Percentiles rank a stretch among this genome's conserved stretches.
Conservation (phyloP, 1,284 basidiomycete genomes). For the Rhodotorula mucilaginosa region DNA sequence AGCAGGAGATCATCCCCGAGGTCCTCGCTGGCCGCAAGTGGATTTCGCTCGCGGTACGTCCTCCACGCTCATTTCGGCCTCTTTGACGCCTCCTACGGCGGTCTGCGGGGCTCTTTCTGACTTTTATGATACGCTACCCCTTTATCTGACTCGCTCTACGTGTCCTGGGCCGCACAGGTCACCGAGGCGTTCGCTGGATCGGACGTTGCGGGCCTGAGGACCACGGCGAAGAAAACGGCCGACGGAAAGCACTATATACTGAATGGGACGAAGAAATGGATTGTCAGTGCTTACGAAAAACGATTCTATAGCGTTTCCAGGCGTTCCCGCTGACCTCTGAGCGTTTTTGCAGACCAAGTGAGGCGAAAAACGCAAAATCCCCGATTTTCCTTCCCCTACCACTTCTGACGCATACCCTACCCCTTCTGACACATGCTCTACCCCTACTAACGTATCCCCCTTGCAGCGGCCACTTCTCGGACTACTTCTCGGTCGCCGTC, state of each 20-base stretch:
- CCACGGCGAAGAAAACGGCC: slow-evolving; percentile 69
- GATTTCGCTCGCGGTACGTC: slow-evolving; percentile 64
- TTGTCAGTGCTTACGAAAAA: neutral
- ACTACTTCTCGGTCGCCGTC: slow-evolving; percentile 41
- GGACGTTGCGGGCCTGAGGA: slow-evolving; percentile 54
- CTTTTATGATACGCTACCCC: no score
- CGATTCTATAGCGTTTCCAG: no score
- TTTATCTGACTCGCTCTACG: no score
- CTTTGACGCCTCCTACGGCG: neutral
- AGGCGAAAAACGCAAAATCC: neutral
- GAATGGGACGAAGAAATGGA: slow-evolving; percentile 55
- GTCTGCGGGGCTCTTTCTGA: no score
- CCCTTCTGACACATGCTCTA: no score
- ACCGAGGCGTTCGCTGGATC: slow-evolving; percentile 74
- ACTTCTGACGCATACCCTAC: no score
- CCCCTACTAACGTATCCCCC: no score
- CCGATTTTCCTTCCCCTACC: neutral
- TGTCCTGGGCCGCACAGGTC: slow-evolving; percentile 47
- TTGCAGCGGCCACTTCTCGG: slow-evolving; percentile 49
- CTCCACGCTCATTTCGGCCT: neutral
- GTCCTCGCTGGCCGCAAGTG: slow-evolving; percentile 80
- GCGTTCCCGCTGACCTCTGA: neutral
- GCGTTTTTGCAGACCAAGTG: slow-evolving; percentile 45
- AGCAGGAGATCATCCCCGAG: slow-evolving; percentile 73
- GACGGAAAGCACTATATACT: slow-evolving; percentile 66